Base-by-base conservation (phyloP, 2,329 filamentous ascomycete genomes). In the Ampelomyces quisqualis region DNA sequence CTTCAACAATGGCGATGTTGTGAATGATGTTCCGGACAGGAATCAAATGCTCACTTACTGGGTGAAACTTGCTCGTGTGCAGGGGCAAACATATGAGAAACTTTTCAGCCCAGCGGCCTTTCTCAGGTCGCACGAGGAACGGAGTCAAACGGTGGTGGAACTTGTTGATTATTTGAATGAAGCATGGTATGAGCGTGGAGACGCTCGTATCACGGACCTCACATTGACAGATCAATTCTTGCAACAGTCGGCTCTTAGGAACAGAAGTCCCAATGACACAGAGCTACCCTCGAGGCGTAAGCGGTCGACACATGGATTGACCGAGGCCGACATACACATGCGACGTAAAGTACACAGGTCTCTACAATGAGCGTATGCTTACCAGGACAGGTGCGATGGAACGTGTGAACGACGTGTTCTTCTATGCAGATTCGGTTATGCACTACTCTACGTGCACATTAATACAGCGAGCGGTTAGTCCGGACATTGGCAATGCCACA, bases 21-120 rank as follows among this genome's bases (percentile, higher is more conserved):
- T 30, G 15, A 30, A 34, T 8, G 31, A 45, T 24, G 34, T 33
- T 9, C 19, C 49, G 5, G 51, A 47, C 20, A 46, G 51, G 10
- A 56, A 40, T 18, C 34, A 49, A 14, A 56, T 63, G 48, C 46
- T 62, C n/a, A 19, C 58, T 1, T 67, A 65, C 38, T 69, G 65
- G 60, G 55, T 67, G 36, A 62, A 61, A 24, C 51, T 67, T 9
- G 58, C 61, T 5, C 52, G 56, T 14, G 54, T 68, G 1, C 64
- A 68, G 43, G 66, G 67, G 2, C 51, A 57, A 32, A 57, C 55
- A 2, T 70, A 70, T 35, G 65, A 70, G 30, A 60, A 59, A 32
- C 53, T 70, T 2, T 70, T 67, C 40, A 67, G 62, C 34, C 65
- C 65, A 7, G 64, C 60, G 10, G 62, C 62, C 5, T 67, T 65